Conservation (phyloP, 495 filamentous ascomycete species). For the Pseudoneurospora amorphoporcata region DNA sequence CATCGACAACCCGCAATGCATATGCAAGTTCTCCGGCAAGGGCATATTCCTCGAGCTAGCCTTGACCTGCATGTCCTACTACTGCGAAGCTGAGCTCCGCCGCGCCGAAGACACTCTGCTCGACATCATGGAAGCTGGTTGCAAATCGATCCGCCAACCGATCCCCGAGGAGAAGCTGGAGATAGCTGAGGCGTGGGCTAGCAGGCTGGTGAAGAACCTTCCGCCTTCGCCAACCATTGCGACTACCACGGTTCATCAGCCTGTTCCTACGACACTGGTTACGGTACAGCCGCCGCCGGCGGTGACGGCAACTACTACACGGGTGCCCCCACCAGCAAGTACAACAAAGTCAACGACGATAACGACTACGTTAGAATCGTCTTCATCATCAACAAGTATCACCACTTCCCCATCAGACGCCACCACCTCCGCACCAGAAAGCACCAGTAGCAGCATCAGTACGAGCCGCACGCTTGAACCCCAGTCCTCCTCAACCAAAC, state of each 20-base stretch:
- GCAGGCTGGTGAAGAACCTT: conserved; percentile 10
- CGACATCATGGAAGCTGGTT: conserved; percentile 10
- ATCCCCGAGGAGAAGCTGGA: conserved; percentile 13
- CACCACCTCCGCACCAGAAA: neutral
- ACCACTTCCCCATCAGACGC: neutral
- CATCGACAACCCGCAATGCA: conserved; percentile 12
- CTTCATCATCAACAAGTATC: neutral
- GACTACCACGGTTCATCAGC: neutral
- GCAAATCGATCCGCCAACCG: conserved; percentile 7
- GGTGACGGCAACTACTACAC: neutral
- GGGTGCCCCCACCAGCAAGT: neutral
- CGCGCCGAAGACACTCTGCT: conserved; percentile 13
- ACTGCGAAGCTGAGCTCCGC: conserved; percentile 18
- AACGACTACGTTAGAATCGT: neutral
- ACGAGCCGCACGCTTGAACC: neutral
- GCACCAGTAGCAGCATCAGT: neutral
- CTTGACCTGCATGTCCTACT: conserved; percentile 18
- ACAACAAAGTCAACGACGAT: neutral
- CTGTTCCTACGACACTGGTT: neutral
- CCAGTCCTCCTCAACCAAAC: neutral
- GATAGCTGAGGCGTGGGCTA: conserved; percentile 13
- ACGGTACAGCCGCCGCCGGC: neutral
- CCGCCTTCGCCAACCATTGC: conserved; percentile 3
- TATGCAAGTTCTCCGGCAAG: conserved; percentile 15
- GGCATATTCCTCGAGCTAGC: conserved; percentile 14